Conservation (phyloP, 208 protist species). For the Histomonas meleagridis region DNA sequence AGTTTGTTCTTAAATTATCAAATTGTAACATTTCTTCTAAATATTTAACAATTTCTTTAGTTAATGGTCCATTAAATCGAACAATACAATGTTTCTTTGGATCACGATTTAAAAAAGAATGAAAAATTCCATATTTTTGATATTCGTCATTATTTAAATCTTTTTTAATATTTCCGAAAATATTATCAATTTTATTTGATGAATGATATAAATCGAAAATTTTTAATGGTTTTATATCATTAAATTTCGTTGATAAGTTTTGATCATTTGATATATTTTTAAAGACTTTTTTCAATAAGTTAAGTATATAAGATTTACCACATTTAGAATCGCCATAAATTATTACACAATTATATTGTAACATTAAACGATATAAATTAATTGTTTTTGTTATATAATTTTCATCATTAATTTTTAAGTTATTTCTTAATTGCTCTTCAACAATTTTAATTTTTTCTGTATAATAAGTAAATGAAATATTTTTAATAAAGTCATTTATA, state of each 20-base stretch:
- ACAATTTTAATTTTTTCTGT: no score
- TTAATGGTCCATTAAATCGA: constrained; percentile 18
- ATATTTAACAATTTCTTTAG: background rate
- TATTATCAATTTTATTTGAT: background rate
- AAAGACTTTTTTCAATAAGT: background rate
- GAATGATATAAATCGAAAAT: background rate
- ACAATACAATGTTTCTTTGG: background rate
- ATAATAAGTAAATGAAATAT: no score
- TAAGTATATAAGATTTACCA: background rate
- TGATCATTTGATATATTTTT: background rate
- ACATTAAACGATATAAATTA: background rate
- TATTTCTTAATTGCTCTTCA: no score
- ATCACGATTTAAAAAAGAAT: no score
- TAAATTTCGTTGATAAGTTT: background rate
- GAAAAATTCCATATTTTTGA: background rate
- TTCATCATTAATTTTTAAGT: no score
- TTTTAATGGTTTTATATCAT: background rate
- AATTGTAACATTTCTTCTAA: background rate
- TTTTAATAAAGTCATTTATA: background rate
- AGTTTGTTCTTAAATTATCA: background rate
- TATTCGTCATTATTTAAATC: background rate
- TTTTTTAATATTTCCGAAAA: background rate
- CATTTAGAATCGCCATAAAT: background rate
- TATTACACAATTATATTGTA: background rate
- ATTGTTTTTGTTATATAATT: background rate